Conservation (phyloP, 2,329 filamentous ascomycete species). For the Fusarium sambucinum region DNA sequence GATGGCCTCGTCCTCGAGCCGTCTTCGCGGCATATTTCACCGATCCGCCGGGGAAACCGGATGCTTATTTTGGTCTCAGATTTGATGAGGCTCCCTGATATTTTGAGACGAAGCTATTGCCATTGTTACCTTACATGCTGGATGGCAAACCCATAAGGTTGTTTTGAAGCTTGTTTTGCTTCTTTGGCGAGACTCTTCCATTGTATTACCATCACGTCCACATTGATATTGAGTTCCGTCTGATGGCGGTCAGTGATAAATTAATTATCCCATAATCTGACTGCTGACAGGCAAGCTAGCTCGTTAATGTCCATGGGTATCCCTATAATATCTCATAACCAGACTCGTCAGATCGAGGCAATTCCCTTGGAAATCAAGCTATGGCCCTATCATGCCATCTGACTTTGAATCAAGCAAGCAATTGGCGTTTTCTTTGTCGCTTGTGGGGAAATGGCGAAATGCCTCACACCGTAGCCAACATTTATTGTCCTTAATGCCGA, state of each 20-base stretch:
- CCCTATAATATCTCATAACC: conserved; percentile 9
- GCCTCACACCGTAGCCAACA: conserved; percentile 29
- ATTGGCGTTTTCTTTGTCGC: conserved; percentile 6
- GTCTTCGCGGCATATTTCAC: conserved; percentile 18
- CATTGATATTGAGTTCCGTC: conserved; percentile 6
- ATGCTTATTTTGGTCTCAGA: conserved; percentile 13
- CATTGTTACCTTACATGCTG: conserved; percentile 18
- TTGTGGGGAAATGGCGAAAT: conserved; percentile 38
- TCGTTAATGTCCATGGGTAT: conserved; percentile 1
- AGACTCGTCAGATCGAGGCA: conserved; percentile 5
- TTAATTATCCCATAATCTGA: conserved; percentile 10
- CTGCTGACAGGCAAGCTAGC: not conserved
- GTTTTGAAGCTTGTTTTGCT: conserved; percentile 31
- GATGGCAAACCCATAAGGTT: conserved; percentile 5
- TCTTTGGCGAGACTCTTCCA: conserved; percentile 3
- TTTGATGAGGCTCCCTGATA: conserved; percentile 26
- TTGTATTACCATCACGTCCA: conserved; percentile 8
- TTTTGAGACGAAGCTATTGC: conserved; percentile 28
- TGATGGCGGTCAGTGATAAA: conserved; percentile 28
- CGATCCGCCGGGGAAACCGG: conserved; percentile 39
- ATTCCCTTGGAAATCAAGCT: conserved; percentile 9
- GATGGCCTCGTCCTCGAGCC: conserved; percentile 17
- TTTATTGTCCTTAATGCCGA: conserved; percentile 26
- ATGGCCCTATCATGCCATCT: conserved; percentile 30
- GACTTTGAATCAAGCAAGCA: conserved; percentile 32